Conservation (phyloP, 768 basidiomycete genomes). For the Lentinula sp. region DNA sequence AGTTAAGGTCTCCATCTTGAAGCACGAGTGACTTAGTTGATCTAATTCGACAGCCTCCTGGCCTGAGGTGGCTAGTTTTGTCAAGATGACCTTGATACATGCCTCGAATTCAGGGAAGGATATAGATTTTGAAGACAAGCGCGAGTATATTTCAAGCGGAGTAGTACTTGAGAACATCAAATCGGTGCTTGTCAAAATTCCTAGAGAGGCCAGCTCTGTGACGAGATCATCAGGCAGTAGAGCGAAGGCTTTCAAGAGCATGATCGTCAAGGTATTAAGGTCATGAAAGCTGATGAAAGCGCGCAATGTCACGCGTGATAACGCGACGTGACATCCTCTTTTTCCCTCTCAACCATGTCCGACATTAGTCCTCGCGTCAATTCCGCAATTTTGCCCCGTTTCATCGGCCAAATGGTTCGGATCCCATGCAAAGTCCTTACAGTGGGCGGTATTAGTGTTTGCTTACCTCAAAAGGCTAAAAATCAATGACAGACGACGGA, state of each 20-base stretch:
- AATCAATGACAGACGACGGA: conserved; percentile 15
- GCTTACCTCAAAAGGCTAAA: neutral
- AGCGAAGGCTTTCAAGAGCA: neutral
- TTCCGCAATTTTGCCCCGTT: conserved; percentile 29
- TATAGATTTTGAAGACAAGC: conserved; percentile 42
- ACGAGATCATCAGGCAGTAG: neutral
- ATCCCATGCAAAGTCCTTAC: conserved; percentile 40
- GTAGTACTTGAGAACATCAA: conserved; percentile 12
- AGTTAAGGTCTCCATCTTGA: conserved; percentile 32
- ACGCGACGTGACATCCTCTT: neutral
- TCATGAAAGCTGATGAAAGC: neutral
- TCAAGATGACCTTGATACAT: conserved; percentile 31
- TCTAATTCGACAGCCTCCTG: conserved; percentile 19
- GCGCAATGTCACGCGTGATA: neutral
- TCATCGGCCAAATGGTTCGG: conserved; percentile 39
- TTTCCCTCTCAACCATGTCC: conserved; percentile 7
- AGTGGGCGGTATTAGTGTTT: conserved; percentile 18
- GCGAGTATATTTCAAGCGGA: conserved; percentile 42
- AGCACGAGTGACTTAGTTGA: conserved; percentile 15
- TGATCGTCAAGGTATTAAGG: neutral
- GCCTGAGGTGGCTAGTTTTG: conserved; percentile 39
- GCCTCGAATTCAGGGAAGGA: conserved; percentile 42
- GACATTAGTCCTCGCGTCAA: conserved; percentile 36
- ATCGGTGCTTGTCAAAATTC: neutral
- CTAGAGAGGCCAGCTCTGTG: neutral